Percentiles rank a stretch among this genome's conserved stretches.
Conservation (phyloP, 768 basidiomycete genomes). For the Russula virescens region DNA sequence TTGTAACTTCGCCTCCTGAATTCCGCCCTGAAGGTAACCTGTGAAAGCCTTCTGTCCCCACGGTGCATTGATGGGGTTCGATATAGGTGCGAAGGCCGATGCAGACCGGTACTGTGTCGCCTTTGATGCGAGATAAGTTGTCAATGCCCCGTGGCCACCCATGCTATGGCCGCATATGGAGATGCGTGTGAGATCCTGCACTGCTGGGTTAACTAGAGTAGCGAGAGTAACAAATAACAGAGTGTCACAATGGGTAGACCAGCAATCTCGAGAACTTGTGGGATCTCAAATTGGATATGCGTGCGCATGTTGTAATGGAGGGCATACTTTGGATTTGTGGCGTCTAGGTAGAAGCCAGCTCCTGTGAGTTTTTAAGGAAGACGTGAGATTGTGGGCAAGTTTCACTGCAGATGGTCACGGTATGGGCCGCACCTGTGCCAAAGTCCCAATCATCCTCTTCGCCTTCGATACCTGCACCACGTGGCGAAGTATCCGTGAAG, state of each 20-base stretch:
- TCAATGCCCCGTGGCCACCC: constrained; percentile 95
- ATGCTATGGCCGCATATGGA: constrained; percentile 96
- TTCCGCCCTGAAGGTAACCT: constrained; percentile 74
- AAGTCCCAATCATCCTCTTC: constrained; percentile 87
- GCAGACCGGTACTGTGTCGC: constrained; percentile 73
- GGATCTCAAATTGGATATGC: constrained; percentile 79
- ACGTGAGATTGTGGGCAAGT: constrained; percentile 2
- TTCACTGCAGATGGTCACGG: neutral
- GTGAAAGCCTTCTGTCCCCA: constrained; percentile 93
- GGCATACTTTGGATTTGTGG: constrained; percentile 67
- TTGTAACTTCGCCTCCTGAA: constrained; percentile 61
- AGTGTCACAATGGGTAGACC: constrained; percentile 64
- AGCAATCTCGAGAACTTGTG: constrained; percentile 65
- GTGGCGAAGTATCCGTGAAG: constrained; percentile 93
- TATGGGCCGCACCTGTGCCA: constrained; percentile 54
- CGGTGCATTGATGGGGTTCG: constrained; percentile 78
- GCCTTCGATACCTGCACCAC: constrained; percentile 81
- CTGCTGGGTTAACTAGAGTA: neutral
- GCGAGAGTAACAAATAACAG: neutral
- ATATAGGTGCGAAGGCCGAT: constrained; percentile 82
- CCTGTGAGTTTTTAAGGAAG: constrained; percentile 29
- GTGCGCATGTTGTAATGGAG: constrained; percentile 87
- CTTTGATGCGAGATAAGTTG: constrained; percentile 76
- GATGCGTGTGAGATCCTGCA: constrained; percentile 72
- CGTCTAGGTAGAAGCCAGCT: constrained; percentile 95